Percentiles rank a stretch among this genome's conserved stretches.
Evolutionary conservation across 2,329 filamentous ascomycete genomes (phyloP).

Genomic region (Cadophora malorum): DNA sequence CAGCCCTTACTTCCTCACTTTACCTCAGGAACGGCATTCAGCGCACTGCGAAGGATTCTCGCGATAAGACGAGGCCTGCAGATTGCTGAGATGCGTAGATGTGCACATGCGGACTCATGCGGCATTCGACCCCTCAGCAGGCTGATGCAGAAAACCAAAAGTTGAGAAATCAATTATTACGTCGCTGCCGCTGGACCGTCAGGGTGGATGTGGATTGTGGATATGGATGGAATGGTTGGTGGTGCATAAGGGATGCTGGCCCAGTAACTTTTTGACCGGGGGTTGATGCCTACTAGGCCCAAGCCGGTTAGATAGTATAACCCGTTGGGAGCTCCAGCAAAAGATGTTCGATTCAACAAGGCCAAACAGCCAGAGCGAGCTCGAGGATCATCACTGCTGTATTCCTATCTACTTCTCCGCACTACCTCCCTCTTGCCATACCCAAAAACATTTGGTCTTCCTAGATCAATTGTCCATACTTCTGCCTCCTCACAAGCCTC

Average conservation of each 20-base stretch:
- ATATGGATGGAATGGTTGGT: constrained; percentile 12
- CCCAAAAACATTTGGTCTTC: constrained; percentile 25
- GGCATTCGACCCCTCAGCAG: constrained; percentile 9
- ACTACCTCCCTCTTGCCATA: constrained; percentile 21
- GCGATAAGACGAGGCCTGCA: constrained; percentile 16
- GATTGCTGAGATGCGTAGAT: constrained; percentile 23
- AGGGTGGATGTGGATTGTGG: constrained; percentile 17
- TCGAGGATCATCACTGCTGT: constrained; percentile 28
- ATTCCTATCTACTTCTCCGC: constrained; percentile 24
- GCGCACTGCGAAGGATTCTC: constrained; percentile 17
- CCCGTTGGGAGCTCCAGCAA: constrained; percentile 24
- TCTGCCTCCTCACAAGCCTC: constrained; percentile 14
- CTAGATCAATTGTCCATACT: constrained; percentile 22
- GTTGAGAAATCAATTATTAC: constrained; percentile 14
- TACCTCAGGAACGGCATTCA: background rate
- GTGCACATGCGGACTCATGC: constrained; percentile 14
- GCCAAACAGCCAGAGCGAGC: constrained; percentile 14
- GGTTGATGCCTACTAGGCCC: background rate
- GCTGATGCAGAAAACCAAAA: background rate
- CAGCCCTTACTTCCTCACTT: background rate
- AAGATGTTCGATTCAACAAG: constrained; percentile 20
- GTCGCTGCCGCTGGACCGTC: constrained; percentile 22
- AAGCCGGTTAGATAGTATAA: background rate
- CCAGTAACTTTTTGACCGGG: constrained; percentile 5
- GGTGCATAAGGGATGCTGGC: background rate